Conservation (phyloP, 2,329 filamentous ascomycete species). For the Periconia digitata region DNA sequence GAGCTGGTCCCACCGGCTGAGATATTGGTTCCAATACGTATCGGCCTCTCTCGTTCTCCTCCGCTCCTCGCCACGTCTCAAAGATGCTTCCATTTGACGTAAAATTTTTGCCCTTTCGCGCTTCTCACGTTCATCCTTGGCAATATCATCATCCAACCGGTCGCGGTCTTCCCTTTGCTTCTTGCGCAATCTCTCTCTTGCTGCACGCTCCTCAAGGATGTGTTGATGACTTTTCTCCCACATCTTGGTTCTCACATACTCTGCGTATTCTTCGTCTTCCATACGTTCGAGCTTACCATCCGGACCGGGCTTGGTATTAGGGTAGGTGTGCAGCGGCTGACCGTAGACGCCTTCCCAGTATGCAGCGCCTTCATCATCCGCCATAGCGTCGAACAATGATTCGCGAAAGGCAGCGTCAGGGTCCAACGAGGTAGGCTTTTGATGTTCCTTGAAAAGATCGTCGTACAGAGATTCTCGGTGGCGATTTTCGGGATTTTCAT, state of each 20-base stretch:
- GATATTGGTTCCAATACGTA: constrained; percentile 67
- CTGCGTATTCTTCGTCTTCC: constrained; percentile 89
- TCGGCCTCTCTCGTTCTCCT: constrained; percentile 57
- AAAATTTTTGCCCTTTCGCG: constrained; percentile 54
- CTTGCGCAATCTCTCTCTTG: constrained; percentile 51
- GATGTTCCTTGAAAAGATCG: constrained; percentile 28
- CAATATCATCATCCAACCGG: constrained; percentile 45
- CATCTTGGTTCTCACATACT: constrained; percentile 84
- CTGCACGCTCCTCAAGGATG: constrained; percentile 73
- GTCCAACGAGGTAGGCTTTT: constrained; percentile 43
- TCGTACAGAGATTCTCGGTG: constrained; percentile 38
- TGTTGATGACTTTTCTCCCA: constrained; percentile 93
- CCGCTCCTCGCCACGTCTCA: constrained; percentile 68
- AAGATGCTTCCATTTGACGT: constrained; percentile 67
- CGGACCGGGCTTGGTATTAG: constrained; percentile 56
- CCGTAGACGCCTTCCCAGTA: constrained; percentile 98
- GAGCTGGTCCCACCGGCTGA: constrained; percentile 63
- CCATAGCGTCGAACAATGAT: constrained; percentile 94
- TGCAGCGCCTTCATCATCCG: constrained; percentile 90
- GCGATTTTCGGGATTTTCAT: constrained; percentile 33
- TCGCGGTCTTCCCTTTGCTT: constrained; percentile 47
- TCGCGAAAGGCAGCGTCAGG: constrained; percentile 82
- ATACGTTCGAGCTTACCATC: constrained; percentile 72
- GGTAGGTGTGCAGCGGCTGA: constrained; percentile 85
- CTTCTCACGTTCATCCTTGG: constrained; percentile 34